A percentile compares a stretch with the other conserved stretches of the same genome.
phyloP scores from a whole-genome alignment of 441 rosid species.

The Populus tomentosa region DNA sequence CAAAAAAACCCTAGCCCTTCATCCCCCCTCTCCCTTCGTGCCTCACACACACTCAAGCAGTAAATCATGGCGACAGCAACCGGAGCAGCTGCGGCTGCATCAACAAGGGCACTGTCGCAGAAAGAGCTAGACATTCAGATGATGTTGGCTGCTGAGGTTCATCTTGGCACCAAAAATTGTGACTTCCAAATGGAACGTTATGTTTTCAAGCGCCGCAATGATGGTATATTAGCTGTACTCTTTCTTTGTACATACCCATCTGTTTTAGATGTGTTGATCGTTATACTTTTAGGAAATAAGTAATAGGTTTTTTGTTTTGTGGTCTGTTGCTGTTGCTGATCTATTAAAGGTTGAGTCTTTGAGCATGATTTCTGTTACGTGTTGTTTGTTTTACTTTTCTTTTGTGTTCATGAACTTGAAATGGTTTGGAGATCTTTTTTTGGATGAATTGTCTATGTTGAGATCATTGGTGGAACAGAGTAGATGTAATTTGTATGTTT shows the following conservation, averaged over 20 bases:
- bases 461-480: not conserved
- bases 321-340: not conserved
- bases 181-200: conserved; percentile 60
- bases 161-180: conserved; percentile 86
- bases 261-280: not conserved
- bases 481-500: not conserved
- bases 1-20: not conserved
- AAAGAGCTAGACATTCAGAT: conserved; percentile 75
- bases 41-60: not conserved
- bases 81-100: conserved; percentile 21
- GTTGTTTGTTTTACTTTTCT: not conserved
- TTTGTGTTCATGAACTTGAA: not conserved
- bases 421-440: not conserved
- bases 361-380: too few species aligned
- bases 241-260: not conserved
- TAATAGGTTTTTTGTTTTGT: not conserved
- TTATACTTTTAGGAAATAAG: not conserved
- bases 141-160: conserved; percentile 93
- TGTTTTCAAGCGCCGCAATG: conserved; percentile 56
- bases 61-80: conserved; percentile 34
- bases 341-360: not conserved
- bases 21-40: not conserved
- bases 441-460: not conserved
- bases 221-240: conserved; percentile 37
- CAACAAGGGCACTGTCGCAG: conserved; percentile 47